Conservation (phyloP, 179 eudicot genomes). For the Silene noctiflora region DNA sequence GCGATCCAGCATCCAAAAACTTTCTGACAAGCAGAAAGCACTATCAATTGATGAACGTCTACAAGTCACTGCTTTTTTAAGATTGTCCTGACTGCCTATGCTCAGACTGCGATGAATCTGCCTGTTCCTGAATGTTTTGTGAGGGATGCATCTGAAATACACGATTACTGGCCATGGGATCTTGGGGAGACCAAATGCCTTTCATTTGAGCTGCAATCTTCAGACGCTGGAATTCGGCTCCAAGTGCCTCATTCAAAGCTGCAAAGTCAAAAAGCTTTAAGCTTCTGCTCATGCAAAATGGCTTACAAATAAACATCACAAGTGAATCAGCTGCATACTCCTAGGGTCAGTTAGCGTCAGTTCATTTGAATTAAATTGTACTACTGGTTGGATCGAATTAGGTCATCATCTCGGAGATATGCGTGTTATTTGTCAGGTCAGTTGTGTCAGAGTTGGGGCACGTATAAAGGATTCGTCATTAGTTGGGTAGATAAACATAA, state of each 20-base stretch:
- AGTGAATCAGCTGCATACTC: too few species aligned
- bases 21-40: neutral
- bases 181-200: slow-evolving; percentile 19
- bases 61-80: slow-evolving; percentile 13
- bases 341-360: too few species aligned
- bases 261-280: slow-evolving; percentile 15
- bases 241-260: slow-evolving; percentile 43
- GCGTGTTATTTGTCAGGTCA: too few species aligned
- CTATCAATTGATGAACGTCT: neutral
- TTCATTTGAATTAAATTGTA: too few species aligned
- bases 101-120: slow-evolving; percentile 10
- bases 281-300: neutral
- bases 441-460: too few species aligned
- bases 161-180: slow-evolving; percentile 16
- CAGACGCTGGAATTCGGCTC: slow-evolving; percentile 38
- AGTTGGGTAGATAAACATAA: too few species aligned
- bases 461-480: too few species aligned
- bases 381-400: too few species aligned
- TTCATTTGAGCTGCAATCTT: slow-evolving; percentile 26
- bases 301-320: too few species aligned
- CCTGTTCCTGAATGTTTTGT: slow-evolving; percentile 19
- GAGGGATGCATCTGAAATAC: slow-evolving; percentile 26
- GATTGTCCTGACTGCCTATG: slow-evolving; percentile 12
- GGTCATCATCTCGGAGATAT: too few species aligned
- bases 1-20: neutral